Base-by-base conservation (phyloP, 2,329 filamentous ascomycete genomes). In the Penicillium vulpinum region DNA sequence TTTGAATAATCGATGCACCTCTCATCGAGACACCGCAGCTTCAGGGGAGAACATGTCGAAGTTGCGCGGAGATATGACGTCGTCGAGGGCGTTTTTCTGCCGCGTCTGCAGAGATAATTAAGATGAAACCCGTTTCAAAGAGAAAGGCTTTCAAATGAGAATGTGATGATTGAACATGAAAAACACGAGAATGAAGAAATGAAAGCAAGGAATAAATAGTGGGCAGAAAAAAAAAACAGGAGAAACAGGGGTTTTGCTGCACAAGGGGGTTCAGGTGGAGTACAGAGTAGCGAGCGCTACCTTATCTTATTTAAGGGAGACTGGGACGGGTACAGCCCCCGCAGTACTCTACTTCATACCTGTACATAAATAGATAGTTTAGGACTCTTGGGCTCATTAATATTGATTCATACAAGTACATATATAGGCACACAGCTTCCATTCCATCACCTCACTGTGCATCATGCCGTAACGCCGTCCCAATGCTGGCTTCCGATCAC, bases 391-490 rank as follows among this genome's bases (percentile, higher is more conserved):
- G 21, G 26, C 5, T 36, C 18, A 15, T 43, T 36, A 13, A 22
- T 6, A 35, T 49, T 26, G 26, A 44, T 55, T 52, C 31, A 13
- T 52, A 56, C 29, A 47, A 26, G n/a, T 46, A 56, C 48, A 52
- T 49, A 43, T 36, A 41, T n/a, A n/a, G 26, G 33, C 46, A 44
- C 40, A 45, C 51, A 24, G 31, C 21, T 35, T 33, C 16, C 33
- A 43, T 45, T 26, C 26, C 44, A 41, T 56, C 54, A 56, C 45
- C 38, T 48, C 43, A 53, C 36, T 54, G 59, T 63, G 51, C 61
- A 64, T 54, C 59, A 59, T 56, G 58, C 51, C 54, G 43, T 44
- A 61, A 71, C 70, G 70, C 70, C 70, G 39, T 64, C 61, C 64
- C 63, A 70, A 73, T 73, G 70, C 70, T 66, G 29, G 49, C 61